Evolutionary conservation across 2,329 filamentous ascomycete genomes (phyloP).

Genomic region (Penicillium sp.): DNA sequence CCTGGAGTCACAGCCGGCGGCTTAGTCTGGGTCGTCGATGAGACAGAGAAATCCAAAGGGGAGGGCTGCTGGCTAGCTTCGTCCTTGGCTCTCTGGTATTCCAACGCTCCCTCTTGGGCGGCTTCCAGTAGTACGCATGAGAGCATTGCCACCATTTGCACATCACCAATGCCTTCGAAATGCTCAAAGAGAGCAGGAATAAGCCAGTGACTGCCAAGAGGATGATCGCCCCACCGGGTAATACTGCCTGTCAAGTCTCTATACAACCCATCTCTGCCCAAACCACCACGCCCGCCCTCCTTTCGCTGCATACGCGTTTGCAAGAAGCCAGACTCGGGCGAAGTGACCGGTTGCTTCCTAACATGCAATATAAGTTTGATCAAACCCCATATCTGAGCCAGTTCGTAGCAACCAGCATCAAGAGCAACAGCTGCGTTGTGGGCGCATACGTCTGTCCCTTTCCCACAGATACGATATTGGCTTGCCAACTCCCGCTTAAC

Average conservation of each 20-base stretch:
- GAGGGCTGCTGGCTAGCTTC: constrained; percentile 45
- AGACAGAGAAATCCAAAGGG: constrained; percentile 47
- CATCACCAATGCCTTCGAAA: constrained; percentile 58
- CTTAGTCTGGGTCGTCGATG: constrained; percentile 43
- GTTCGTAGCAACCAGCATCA: constrained; percentile 64
- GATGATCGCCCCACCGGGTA: constrained; percentile 56
- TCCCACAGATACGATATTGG: constrained; percentile 79
- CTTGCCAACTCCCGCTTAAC: constrained; percentile 72
- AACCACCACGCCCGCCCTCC: constrained; percentile 35
- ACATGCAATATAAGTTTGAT: constrained; percentile 72
- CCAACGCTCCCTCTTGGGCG: constrained; percentile 40
- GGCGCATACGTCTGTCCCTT: constrained; percentile 73
- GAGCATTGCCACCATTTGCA: constrained; percentile 64
- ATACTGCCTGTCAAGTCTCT: constrained; percentile 42
- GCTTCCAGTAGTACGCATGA: constrained; percentile 57
- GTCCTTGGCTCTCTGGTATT: constrained; percentile 27
- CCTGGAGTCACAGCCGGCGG: constrained; percentile 37
- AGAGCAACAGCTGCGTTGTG: constrained; percentile 78
- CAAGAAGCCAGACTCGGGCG: constrained; percentile 55
- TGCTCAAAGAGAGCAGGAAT: constrained; percentile 56
- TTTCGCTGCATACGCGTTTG: constrained; percentile 49
- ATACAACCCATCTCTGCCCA: constrained; percentile 28
- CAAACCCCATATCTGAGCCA: constrained; percentile 81
- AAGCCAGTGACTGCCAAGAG: constrained; percentile 54
- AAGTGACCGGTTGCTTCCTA: constrained; percentile 67